Percentiles rank a stretch among this genome's conserved stretches.
Conservation (phyloP, 805 yeast species). For the Zygoascus flipseniorum region DNA sequence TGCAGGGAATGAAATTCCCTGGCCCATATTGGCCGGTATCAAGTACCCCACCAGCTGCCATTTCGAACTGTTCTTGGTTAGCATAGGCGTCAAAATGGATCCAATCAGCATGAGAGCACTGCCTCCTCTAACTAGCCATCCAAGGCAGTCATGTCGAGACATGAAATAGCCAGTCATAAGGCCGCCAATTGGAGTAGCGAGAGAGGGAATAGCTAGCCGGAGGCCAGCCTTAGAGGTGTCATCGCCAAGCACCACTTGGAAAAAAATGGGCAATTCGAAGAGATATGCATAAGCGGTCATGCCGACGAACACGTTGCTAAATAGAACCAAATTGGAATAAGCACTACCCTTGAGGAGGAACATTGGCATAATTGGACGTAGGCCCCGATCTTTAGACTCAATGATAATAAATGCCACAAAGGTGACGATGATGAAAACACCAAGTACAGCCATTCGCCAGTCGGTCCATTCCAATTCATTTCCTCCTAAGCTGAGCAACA, state of each 20-base stretch:
- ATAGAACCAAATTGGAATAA: not conserved
- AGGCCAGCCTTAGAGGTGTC: constrained; percentile 10
- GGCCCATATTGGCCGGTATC: constrained; percentile 9
- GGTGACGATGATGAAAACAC: constrained; percentile 1
- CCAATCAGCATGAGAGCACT: constrained; percentile 5
- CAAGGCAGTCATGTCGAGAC: constrained; percentile 1
- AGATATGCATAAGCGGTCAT: constrained; percentile 9
- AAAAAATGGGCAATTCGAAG: constrained; percentile 9
- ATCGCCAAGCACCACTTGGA: constrained; percentile 11
- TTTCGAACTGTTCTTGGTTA: not conserved
- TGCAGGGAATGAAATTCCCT: constrained; percentile 9
- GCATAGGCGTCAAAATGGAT: not conserved
- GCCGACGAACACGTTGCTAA: constrained; percentile 4
- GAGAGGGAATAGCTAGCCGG: constrained; percentile 5
- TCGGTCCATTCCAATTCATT: constrained; percentile 7
- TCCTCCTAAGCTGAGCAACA: constrained; percentile 7
- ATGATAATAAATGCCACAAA: constrained; percentile 3
- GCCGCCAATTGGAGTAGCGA: constrained; percentile 9
- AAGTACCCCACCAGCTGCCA: constrained; percentile 1
- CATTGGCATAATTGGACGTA: constrained; percentile 7
- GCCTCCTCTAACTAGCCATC: constrained; percentile 3
- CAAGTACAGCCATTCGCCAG: constrained; percentile 3
- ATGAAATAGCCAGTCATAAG: constrained; percentile 8
- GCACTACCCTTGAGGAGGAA: constrained; percentile 1
- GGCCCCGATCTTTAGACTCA: constrained; percentile 5